A percentile compares a stretch with the other conserved stretches of the same genome.
These are phyloP conservation scores for Melampsora medusae DNA, from an alignment of 1,284 basidiomycete species.

Conservation along the genomic window DNA sequence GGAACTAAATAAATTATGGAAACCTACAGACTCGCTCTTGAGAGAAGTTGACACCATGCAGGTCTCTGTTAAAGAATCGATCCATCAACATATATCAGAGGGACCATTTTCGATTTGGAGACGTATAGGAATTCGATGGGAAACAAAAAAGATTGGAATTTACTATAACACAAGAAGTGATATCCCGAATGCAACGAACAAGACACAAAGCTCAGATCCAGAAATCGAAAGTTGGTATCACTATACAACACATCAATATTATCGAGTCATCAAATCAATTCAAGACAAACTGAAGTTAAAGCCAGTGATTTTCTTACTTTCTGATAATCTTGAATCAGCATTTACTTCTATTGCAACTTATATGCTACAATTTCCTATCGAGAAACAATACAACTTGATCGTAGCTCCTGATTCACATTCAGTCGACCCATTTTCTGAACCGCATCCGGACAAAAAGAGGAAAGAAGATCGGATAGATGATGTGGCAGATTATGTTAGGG, in stretches of 20 bases:
- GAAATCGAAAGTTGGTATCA: neutral
- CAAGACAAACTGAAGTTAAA: neutral
- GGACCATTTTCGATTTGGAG: neutral
- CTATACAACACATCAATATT: neutral
- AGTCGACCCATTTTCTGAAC: neutral
- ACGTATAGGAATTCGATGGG: neutral
- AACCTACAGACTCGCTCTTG: neutral
- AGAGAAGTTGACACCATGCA: neutral
- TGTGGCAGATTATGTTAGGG: neutral
- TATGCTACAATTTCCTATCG: slow-evolving; percentile 1
- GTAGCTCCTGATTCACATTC: slow-evolving; percentile 11
- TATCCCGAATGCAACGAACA: neutral
- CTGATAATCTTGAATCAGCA: slow-evolving; percentile 2
- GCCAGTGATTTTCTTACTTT: neutral
- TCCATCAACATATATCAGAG: neutral
- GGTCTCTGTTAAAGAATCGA: neutral
- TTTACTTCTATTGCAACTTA: neutral
- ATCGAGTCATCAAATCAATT: neutral
- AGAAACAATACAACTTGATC: slow-evolving; percentile 10
- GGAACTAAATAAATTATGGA: neutral
- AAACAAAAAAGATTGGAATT: neutral
- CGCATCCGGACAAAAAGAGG: neutral
- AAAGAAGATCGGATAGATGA: neutral
- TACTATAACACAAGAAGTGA: neutral
- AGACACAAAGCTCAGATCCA: neutral